phyloP scores from a whole-genome alignment of 495 filamentous ascomycete genomes.

The Penicillium tannophilum region DNA sequence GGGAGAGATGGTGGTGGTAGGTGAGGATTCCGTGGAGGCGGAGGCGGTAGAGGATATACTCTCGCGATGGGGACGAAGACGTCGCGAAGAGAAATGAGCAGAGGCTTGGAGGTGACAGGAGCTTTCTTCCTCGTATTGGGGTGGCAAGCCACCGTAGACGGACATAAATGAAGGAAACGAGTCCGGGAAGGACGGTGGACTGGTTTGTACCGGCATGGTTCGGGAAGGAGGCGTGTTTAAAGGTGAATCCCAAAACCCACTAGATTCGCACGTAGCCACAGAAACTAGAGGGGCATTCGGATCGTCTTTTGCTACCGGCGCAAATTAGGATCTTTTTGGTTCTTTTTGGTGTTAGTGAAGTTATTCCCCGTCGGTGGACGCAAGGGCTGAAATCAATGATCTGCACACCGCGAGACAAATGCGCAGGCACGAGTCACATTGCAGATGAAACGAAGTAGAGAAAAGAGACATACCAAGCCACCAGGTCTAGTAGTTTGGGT shows the following conservation, averaged over 20 bases:
- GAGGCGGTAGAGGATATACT: slow-evolving; percentile 72
- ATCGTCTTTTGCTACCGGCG: slow-evolving; percentile 46
- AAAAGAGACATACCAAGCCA: slow-evolving; percentile 22
- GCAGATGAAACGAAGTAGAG: slow-evolving; percentile 10
- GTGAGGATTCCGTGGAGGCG: slow-evolving; percentile 90
- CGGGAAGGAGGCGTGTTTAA: slow-evolving; percentile 5
- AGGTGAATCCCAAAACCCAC: slow-evolving; percentile 19
- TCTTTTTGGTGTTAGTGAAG: slow-evolving; percentile 7
- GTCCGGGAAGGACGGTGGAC: slow-evolving; percentile 53
- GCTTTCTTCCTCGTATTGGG: slow-evolving; percentile 34
- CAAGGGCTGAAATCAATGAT: slow-evolving; percentile 31
- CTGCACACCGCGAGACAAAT: slow-evolving; percentile 20
- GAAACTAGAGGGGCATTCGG: slow-evolving; percentile 25
- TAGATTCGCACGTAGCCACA: slow-evolving; percentile 27
- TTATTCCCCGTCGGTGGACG: slow-evolving; percentile 11
- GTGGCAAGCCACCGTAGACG: slow-evolving; percentile 54
- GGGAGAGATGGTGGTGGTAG: slow-evolving; percentile 92
- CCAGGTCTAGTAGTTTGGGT: slow-evolving; percentile 11
- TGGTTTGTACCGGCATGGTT: slow-evolving; percentile 52
- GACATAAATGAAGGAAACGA: slow-evolving; percentile 75
- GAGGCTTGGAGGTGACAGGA: slow-evolving; percentile 29
- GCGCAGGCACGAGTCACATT: slow-evolving; percentile 19
- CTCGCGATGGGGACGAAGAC: slow-evolving; percentile 42
- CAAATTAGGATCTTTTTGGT: slow-evolving; percentile 42
- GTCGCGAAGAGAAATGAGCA: slow-evolving; percentile 31